Evolutionary conservation across 2,329 filamentous ascomycete genomes (phyloP).

Genomic region (Colletotrichum noveboracense): DNA sequence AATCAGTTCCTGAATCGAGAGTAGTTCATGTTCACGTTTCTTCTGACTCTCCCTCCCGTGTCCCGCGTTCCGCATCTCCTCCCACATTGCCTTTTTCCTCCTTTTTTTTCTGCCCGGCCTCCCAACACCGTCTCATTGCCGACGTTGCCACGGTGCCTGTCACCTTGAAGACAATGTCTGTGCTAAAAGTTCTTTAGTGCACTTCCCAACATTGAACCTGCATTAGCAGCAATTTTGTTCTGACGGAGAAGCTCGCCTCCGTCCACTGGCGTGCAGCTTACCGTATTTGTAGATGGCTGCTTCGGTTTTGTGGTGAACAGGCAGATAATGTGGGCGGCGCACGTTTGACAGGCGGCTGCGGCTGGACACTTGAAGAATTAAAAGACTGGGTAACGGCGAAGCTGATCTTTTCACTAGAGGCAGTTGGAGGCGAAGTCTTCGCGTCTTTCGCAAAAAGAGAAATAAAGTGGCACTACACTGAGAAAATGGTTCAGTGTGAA

Average conservation of each 20-base stretch:
- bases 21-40: background rate
- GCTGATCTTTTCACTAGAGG: background rate
- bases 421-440: background rate
- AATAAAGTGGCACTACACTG: background rate
- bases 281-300: background rate
- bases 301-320: background rate
- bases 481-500: background rate
- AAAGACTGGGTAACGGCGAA: background rate
- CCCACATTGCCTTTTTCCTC: background rate
- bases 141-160: background rate
- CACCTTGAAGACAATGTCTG: background rate
- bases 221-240: background rate
- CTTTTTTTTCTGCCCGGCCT: background rate
- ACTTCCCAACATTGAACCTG: background rate
- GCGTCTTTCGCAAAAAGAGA: background rate
- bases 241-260: background rate
- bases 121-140: background rate
- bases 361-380: background rate
- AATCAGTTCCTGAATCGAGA: constrained; percentile 13
- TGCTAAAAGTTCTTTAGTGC: background rate
- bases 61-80: background rate
- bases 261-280: background rate
- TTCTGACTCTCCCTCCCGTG: background rate
- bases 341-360: background rate
- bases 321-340: background rate